Percentiles rank a stretch among this genome's conserved stretches.
Conservation (phyloP, 495 filamentous ascomycete genomes). For the Talaromyces adpressus region DNA sequence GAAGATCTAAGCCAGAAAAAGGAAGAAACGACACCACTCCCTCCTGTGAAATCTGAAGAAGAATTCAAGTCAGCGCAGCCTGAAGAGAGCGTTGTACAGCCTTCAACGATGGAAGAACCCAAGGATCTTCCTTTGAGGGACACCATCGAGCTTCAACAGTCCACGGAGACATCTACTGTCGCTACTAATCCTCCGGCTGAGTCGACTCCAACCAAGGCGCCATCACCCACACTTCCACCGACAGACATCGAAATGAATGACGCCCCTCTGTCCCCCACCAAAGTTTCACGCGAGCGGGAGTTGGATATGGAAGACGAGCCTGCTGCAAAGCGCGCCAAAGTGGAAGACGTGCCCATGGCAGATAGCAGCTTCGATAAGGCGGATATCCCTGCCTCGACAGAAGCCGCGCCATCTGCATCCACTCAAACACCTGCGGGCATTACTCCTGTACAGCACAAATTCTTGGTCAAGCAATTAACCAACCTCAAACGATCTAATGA, state of each 20-base stretch:
- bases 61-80: slow-evolving; percentile 12
- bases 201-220: slow-evolving; percentile 1
- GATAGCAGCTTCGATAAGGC: background rate
- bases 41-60: slow-evolving; percentile 12
- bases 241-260: slow-evolving; percentile 33
- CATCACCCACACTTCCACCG: slow-evolving; percentile 9
- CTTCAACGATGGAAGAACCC: background rate
- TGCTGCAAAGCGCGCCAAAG: slow-evolving; percentile 69
- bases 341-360: slow-evolving; percentile 27
- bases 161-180: background rate
- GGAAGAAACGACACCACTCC: slow-evolving; percentile 7
- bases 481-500: slow-evolving; percentile 77
- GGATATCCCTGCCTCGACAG: background rate
- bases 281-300: slow-evolving; percentile 64
- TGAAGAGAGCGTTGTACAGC: background rate
- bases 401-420: background rate
- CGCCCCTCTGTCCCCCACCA: slow-evolving; percentile 39
- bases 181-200: background rate
- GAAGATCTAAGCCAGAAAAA: background rate
- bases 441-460: slow-evolving; percentile 51
- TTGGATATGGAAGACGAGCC: slow-evolving; percentile 63
- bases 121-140: background rate
- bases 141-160: background rate
- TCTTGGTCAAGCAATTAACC: slow-evolving; percentile 46
- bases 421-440: slow-evolving; percentile 16